Evolutionary conservation across 2,329 filamentous ascomycete genomes (phyloP).

Genomic region (Colletotrichum sp.): DNA sequence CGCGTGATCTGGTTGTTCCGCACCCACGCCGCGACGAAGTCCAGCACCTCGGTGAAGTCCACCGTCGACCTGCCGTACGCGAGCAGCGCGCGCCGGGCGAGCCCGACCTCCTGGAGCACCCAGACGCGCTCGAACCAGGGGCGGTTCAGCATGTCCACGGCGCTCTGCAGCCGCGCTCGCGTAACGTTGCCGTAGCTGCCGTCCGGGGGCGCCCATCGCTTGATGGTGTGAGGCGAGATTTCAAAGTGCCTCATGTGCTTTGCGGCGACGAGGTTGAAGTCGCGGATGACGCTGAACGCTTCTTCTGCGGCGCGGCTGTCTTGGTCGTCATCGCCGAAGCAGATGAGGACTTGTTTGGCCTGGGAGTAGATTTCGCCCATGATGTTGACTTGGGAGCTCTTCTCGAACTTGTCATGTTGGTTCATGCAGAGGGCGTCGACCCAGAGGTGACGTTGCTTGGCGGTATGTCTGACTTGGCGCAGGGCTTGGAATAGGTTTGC

Average conservation of each 20-base stretch:
- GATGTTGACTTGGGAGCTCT: neutral
- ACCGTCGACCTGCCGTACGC: neutral
- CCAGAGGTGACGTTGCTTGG: neutral
- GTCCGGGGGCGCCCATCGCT: neutral
- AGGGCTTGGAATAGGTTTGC: neutral
- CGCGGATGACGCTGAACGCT: neutral
- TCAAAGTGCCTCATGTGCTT: neutral
- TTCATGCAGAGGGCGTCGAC: neutral
- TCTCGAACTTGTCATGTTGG: neutral
- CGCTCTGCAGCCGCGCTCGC: neutral
- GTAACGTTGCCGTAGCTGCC: neutral
- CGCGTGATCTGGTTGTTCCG: neutral
- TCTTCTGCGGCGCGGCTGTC: neutral
- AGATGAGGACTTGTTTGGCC: neutral
- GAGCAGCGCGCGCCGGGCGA: neutral
- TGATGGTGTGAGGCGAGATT: neutral
- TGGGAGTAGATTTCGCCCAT: neutral
- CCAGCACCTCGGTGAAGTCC: neutral
- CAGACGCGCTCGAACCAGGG: conserved; percentile 11
- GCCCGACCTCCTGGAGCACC: conserved; percentile 3
- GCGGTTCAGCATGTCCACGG: neutral
- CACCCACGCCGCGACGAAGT: neutral
- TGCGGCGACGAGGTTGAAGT: neutral
- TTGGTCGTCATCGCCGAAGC: neutral
- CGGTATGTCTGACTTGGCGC: neutral